Percentiles rank a stretch among this genome's conserved stretches.
Evolutionary conservation across 768 basidiomycete genomes (phyloP).

Genomic region (Leccinum truebloodii): DNA sequence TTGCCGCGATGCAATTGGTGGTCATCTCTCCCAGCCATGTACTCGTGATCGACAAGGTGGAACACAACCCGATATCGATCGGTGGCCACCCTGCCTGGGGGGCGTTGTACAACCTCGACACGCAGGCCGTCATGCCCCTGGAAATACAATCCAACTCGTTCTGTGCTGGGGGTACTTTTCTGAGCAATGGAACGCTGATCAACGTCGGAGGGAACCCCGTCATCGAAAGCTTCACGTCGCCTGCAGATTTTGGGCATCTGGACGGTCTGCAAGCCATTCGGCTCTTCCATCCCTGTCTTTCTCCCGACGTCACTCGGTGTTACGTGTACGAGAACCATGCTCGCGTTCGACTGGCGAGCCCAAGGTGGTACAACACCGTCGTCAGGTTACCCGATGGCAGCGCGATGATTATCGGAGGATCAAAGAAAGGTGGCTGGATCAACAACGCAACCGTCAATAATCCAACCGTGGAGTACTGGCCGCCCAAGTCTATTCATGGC

Average conservation of each 20-base stretch:
- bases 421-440: constrained; percentile 83
- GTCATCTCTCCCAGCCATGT: constrained; percentile 71
- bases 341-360: constrained; percentile 68
- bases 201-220: constrained; percentile 85
- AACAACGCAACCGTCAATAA: constrained; percentile 81
- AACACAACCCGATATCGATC: constrained; percentile 77
- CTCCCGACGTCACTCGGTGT: constrained; percentile 49
- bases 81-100: constrained; percentile 82
- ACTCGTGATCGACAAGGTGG: constrained; percentile 80
- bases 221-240: constrained; percentile 57
- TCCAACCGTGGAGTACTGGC: constrained; percentile 80
- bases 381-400: constrained; percentile 75
- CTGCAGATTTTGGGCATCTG: constrained; percentile 75
- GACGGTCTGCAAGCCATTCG: constrained; percentile 76
- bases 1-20: constrained; percentile 75
- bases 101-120: constrained; percentile 68
- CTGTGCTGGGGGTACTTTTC: constrained; percentile 80
- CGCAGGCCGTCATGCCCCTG: constrained; percentile 61
- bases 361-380: constrained; percentile 81
- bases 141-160: constrained; percentile 78
- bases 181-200: constrained; percentile 74
- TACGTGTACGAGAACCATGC: constrained; percentile 64
- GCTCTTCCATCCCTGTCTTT: constrained; percentile 66
- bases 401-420: constrained; percentile 81
- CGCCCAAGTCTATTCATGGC: constrained; percentile 71